phyloP scores from a whole-genome alignment of 176 grass and related monocot genomes.

The Leersia perrieri region DNA sequence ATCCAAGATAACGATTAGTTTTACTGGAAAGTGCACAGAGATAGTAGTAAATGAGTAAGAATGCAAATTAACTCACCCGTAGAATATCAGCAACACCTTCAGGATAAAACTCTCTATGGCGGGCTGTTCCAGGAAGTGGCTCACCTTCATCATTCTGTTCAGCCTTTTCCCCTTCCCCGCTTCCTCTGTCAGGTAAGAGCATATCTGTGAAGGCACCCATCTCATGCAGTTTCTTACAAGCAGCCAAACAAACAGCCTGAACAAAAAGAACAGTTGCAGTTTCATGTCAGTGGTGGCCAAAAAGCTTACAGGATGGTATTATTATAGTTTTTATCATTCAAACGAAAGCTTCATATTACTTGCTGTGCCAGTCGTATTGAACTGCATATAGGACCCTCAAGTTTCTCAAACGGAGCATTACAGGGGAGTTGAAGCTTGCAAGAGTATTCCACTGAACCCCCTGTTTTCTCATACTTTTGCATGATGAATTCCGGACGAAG shows the following conservation, averaged over 20 bases:
- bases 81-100: constrained; percentile 94
- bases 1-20: constrained; percentile 1
- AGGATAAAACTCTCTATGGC: constrained; percentile 97
- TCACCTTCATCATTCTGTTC: constrained; percentile 89
- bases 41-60: constrained; percentile 25
- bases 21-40: constrained; percentile 2
- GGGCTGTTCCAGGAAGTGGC: constrained; percentile 87
- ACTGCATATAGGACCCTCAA: constrained; percentile 91
- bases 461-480: constrained; percentile 71
- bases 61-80: constrained; percentile 48
- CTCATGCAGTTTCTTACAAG: constrained; percentile 99
- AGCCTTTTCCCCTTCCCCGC: constrained; percentile 72
- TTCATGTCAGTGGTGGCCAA: constrained; percentile 15
- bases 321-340: neutral
- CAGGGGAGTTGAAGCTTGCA: constrained; percentile 97
- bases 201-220: constrained; percentile 98
- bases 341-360: constrained; percentile 49
- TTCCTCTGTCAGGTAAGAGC: constrained; percentile 97
- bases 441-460: constrained; percentile 73
- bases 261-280: constrained; percentile 15
- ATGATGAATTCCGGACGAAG: constrained; percentile 96
- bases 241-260: constrained; percentile 97
- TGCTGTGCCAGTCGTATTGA: constrained; percentile 92
- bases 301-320: neutral
- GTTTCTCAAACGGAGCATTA: constrained; percentile 95